Conservation (phyloP, 164 flowering plant genomes). For the Warburgia ugandensis region DNA sequence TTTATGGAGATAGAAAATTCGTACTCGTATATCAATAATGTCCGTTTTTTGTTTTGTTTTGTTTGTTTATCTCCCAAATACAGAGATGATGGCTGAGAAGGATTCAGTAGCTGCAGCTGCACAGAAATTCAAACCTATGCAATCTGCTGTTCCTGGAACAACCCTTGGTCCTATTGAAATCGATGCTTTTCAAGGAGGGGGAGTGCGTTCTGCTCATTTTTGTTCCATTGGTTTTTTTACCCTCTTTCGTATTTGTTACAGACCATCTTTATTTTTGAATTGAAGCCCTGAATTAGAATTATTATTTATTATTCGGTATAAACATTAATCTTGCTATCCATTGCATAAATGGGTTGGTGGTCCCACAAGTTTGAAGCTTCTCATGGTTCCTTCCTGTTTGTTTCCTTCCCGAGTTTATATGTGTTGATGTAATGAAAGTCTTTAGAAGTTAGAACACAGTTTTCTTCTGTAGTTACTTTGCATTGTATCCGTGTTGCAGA, state of each 20-base stretch:
- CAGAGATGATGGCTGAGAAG: conserved; percentile 67
- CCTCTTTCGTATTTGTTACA: too few relatives aligned
- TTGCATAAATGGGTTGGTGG: too few relatives aligned
- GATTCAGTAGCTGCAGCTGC: conserved; percentile 94
- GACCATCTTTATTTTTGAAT: too few relatives aligned
- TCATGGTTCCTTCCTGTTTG: neutral
- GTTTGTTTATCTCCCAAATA: neutral
- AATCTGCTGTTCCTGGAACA: conserved; percentile 99
- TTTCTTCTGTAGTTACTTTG: too few relatives aligned
- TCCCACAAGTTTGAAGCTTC: neutral
- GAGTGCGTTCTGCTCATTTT: conserved; percentile 36
- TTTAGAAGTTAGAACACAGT: too few relatives aligned
- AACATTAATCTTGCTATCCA: too few relatives aligned
- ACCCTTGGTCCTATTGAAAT: conserved; percentile 92
- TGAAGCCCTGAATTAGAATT: too few relatives aligned
- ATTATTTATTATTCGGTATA: too few relatives aligned
- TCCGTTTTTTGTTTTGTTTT: neutral
- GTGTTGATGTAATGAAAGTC: neutral
- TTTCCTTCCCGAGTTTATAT: neutral
- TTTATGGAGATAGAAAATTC: too few relatives aligned
- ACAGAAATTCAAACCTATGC: conserved; percentile 78
- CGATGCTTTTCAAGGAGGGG: conserved; percentile 85
- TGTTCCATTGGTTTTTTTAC: too few relatives aligned
- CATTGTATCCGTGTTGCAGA: too few relatives aligned
- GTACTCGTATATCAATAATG: neutral